phyloP scores from a whole-genome alignment of 2,329 filamentous ascomycete genomes.

The Colletotrichum aenigma region DNA sequence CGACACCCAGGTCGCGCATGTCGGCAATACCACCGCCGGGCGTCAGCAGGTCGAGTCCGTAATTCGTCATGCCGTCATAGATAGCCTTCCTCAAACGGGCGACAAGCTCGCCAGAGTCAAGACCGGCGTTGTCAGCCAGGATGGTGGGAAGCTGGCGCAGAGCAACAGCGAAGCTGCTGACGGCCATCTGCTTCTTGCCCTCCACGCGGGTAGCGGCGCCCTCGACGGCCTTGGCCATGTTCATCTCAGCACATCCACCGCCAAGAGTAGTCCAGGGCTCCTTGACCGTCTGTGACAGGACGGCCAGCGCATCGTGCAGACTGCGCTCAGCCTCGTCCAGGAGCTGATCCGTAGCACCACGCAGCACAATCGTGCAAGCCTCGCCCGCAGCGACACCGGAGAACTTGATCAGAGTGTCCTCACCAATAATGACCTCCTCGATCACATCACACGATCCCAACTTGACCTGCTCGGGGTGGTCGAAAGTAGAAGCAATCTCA shows the following conservation, averaged over 20 bases:
- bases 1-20: conserved; percentile 93
- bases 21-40: conserved; percentile 93
- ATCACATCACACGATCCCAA: conserved; percentile 94
- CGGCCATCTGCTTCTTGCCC: conserved; percentile 95
- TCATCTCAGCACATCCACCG: conserved; percentile 96
- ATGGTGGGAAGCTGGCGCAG: conserved; percentile 95
- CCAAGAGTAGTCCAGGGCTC: conserved; percentile 94
- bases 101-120: conserved; percentile 94
- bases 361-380: conserved; percentile 95
- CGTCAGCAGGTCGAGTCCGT: conserved; percentile 85
- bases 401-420: conserved; percentile 97
- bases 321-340: conserved; percentile 96
- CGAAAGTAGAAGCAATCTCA: conserved; percentile 97
- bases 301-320: conserved; percentile 92
- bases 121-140: conserved; percentile 93
- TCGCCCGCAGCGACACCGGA: conserved; percentile 92
- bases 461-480: conserved; percentile 97
- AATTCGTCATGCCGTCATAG: conserved; percentile 92
- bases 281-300: conserved; percentile 94
- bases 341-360: conserved; percentile 94
- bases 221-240: conserved; percentile 98
- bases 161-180: conserved; percentile 86
- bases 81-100: conserved; percentile 90
- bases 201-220: conserved; percentile 91
- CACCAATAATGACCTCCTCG: conserved; percentile 97